Conservation (phyloP, 2,329 filamentous ascomycete species). For the Neurospora sp. region DNA sequence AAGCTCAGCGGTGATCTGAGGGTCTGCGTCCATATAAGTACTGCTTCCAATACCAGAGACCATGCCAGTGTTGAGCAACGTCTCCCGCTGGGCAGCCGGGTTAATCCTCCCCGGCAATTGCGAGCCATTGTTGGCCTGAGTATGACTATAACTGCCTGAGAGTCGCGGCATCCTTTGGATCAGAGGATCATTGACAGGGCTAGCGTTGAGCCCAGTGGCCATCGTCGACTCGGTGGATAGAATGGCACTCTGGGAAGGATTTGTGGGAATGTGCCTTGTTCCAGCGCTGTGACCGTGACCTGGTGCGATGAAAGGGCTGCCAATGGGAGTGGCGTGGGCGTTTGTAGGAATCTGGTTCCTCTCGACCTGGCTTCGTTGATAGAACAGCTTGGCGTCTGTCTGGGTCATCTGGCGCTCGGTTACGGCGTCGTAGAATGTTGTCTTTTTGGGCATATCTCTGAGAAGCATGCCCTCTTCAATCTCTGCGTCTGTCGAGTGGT, state of each 20-base stretch:
- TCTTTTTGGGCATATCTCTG: conserved; percentile 55
- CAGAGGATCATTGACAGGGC: conserved; percentile 3
- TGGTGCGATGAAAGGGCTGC: conserved; percentile 33
- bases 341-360: conserved; percentile 26
- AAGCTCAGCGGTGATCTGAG: conserved; percentile 74
- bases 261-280: conserved; percentile 6
- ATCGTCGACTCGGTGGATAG: conserved; percentile 7
- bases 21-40: conserved; percentile 61
- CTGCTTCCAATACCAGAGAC: conserved; percentile 54
- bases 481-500: conserved; percentile 11
- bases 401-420: conserved; percentile 92
- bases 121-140: conserved; percentile 11
- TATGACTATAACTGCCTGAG: conserved; percentile 9
- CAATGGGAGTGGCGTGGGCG: conserved; percentile 33
- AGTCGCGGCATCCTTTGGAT: not conserved
- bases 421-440: conserved; percentile 86
- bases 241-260: conserved; percentile 6
- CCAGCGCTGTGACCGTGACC: conserved; percentile 6
- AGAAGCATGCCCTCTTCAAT: conserved; percentile 48
- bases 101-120: conserved; percentile 5
- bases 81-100: conserved; percentile 19
- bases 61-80: conserved; percentile 30
- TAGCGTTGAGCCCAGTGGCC: conserved; percentile 8
- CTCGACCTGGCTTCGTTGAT: conserved; percentile 74
- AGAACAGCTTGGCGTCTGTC: conserved; percentile 90